A percentile compares a stretch with the other conserved stretches of the same genome.
Conservation (phyloP, 805 yeast species). For the Saccharomycopsis vini region DNA sequence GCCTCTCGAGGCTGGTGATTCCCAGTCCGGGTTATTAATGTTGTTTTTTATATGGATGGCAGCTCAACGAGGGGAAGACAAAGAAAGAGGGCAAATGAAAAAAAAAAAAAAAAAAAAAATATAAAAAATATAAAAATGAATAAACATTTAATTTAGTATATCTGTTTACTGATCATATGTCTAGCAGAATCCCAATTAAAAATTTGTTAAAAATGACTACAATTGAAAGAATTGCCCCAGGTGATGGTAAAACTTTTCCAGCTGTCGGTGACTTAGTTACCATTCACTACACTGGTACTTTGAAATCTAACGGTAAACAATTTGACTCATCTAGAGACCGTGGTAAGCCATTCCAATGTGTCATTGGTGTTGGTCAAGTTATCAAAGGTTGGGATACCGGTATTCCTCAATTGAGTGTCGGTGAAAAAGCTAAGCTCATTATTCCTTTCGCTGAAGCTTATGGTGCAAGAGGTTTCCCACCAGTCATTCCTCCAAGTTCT, state of each 20-base stretch:
- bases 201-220: too few species aligned
- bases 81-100: too few species aligned
- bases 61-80: too few species aligned
- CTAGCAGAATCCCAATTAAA: too few species aligned
- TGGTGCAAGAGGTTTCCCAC: constrained; percentile 94
- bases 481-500: constrained; percentile 93
- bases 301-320: constrained; percentile 91
- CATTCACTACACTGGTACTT: constrained; percentile 92
- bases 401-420: constrained; percentile 84
- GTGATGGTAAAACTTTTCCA: constrained; percentile 81
- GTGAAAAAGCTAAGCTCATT: constrained; percentile 86
- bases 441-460: constrained; percentile 92
- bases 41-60: too few species aligned
- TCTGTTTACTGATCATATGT: too few species aligned
- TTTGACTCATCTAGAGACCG: constrained; percentile 94
- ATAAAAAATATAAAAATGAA: too few species aligned
- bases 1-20: too few species aligned
- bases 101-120: too few species aligned
- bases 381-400: constrained; percentile 96
- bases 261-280: constrained; percentile 80
- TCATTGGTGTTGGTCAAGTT: constrained; percentile 95
- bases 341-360: constrained; percentile 89
- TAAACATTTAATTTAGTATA: too few species aligned
- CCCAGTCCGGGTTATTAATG: too few species aligned
- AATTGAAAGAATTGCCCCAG: constrained; percentile 30